Percentiles rank a stretch among this genome's conserved stretches.
phyloP scores from a whole-genome alignment of 1,139 yeast genomes.

The Protomyces arabidopsidicola region DNA sequence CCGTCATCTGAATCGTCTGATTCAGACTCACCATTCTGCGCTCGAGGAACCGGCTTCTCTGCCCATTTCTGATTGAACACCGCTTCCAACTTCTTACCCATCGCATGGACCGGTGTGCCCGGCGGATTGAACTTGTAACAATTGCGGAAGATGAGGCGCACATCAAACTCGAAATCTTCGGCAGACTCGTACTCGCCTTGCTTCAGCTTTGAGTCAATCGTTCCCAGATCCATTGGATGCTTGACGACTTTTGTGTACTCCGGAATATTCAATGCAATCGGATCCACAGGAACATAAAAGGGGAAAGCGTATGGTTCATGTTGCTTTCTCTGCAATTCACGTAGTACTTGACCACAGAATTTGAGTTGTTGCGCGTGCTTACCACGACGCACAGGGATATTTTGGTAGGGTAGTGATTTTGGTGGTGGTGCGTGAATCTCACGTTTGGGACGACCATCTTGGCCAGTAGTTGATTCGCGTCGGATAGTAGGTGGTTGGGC shows the following conservation, averaged over 20 bases:
- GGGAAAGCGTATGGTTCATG: conserved; percentile 83
- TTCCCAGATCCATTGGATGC: conserved; percentile 92
- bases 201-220: conserved; percentile 71
- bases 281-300: conserved; percentile 89
- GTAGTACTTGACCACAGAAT: conserved; percentile 75
- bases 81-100: conserved; percentile 89
- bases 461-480: conserved; percentile 54
- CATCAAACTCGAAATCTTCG: conserved; percentile 79
- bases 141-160: conserved; percentile 75
- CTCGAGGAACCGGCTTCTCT: conserved; percentile 71
- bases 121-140: conserved; percentile 93
- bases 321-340: conserved; percentile 77
- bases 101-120: conserved; percentile 87
- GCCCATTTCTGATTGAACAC: conserved; percentile 86
- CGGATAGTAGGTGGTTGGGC: conserved; percentile 48
- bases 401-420: conserved; percentile 80
- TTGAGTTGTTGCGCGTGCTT: conserved; percentile 85
- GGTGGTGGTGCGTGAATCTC: conserved; percentile 96
- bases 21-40: conserved; percentile 53
- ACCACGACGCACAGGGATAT: conserved; percentile 83
- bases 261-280: conserved; percentile 89
- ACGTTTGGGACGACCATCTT: conserved; percentile 78
- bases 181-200: conserved; percentile 86
- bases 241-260: conserved; percentile 78
- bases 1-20: conserved; percentile 57